Percentiles rank a stretch among this genome's conserved stretches.
Conservation (phyloP, 495 filamentous ascomycete species). For the Penicillium pulvis region DNA sequence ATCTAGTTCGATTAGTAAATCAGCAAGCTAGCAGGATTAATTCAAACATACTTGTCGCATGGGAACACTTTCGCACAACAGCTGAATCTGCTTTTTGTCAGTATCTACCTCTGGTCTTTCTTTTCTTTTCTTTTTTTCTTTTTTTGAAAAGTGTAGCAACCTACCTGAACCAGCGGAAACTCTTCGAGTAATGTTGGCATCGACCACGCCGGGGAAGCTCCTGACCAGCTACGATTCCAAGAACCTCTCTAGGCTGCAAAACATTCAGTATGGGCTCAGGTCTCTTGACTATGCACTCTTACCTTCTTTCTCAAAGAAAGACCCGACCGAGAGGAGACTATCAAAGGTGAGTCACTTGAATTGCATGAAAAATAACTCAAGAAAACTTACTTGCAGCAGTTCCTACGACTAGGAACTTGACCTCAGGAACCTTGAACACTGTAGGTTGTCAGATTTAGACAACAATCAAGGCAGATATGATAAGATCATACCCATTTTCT, state of each 20-base stretch:
- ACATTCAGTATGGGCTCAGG: conserved; percentile 2
- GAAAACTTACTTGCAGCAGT: conserved; percentile 47
- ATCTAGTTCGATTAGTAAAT: conserved; percentile 45
- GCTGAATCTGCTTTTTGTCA: conserved; percentile 49
- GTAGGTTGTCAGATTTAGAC: not conserved
- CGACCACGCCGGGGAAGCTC: conserved; percentile 74
- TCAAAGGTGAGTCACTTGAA: conserved; percentile 19
- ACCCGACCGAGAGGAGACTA: conserved; percentile 35
- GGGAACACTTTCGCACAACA: conserved; percentile 70
- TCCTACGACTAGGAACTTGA: conserved; percentile 77
- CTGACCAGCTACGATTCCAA: conserved; percentile 78
- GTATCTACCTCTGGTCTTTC: not conserved
- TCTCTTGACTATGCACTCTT: not conserved
- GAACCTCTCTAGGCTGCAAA: conserved; percentile 58
- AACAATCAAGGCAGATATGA: not conserved
- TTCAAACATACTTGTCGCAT: conserved; percentile 63
- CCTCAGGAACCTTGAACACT: conserved; percentile 73
- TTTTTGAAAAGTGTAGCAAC: conserved; percentile 2
- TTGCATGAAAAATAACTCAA: not conserved
- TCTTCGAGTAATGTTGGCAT: conserved; percentile 78
- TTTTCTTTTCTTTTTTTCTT: too few species aligned
- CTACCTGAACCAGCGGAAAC: conserved; percentile 82
- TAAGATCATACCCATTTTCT: conserved; percentile 65
- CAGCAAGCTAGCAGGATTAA: not conserved
- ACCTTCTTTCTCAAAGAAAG: conserved; percentile 59